Evolutionary conservation across 495 filamentous ascomycete genomes (phyloP).

Genomic region (Annulohypoxylon stygium): DNA sequence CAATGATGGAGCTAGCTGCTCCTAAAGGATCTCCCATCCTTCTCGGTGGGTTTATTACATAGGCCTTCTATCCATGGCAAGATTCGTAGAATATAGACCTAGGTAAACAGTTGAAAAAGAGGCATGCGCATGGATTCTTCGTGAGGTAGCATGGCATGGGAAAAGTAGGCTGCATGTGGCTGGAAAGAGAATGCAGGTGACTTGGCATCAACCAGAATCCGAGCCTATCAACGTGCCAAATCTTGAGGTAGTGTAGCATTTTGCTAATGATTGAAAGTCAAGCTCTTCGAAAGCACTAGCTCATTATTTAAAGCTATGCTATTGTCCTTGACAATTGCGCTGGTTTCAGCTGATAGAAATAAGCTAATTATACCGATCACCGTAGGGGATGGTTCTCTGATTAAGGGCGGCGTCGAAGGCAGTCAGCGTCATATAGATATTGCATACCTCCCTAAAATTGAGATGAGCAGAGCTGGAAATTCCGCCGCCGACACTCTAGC

Average conservation of each 20-base stretch:
- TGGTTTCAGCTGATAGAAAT: not conserved
- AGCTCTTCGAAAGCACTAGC: not conserved
- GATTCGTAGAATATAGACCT: not conserved
- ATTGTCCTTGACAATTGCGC: not conserved
- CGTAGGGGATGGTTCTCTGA: not conserved
- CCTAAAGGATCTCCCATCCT: slow-evolving; percentile 33
- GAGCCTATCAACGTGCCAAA: not conserved
- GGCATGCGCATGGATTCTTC: not conserved
- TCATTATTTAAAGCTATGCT: not conserved
- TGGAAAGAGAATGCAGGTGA: not conserved
- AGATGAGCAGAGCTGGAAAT: not conserved
- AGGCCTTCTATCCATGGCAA: not conserved
- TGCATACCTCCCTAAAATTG: not conserved
- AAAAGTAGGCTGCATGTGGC: slow-evolving; percentile 1
- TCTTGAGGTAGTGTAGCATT: slow-evolving; percentile 1
- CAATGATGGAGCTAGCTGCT: slow-evolving; percentile 30
- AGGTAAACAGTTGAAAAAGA: not conserved
- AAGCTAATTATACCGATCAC: not conserved
- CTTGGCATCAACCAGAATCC: not conserved
- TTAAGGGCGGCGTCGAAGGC: not conserved
- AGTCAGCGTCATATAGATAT: not conserved
- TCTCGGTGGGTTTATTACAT: not conserved
- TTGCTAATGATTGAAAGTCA: not conserved
- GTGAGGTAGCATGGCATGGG: not conserved
- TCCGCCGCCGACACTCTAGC: too few relatives aligned